Evolutionary conservation across 352 stramenopile genomes (phyloP).

Genomic region (Pythium scleroteichum): DNA sequence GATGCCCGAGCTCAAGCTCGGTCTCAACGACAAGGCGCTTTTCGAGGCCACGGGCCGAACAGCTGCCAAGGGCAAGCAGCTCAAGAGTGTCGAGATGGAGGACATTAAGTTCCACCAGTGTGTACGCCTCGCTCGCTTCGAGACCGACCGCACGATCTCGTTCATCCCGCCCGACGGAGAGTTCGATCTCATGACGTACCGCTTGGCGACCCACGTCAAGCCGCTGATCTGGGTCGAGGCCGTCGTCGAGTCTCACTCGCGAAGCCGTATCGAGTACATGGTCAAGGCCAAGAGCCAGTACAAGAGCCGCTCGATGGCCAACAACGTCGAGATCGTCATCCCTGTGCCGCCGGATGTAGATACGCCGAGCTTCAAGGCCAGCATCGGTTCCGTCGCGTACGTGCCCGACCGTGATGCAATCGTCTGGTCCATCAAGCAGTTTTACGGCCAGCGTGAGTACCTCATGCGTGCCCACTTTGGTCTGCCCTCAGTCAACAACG

Average conservation of each 20-base stretch:
- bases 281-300: conserved; percentile 98
- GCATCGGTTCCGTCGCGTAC: conserved; percentile 98
- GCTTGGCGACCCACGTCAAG: conserved; percentile 98
- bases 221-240: conserved; percentile 98
- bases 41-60: conserved; percentile 96
- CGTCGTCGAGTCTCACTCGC: conserved; percentile 97
- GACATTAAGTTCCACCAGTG: conserved; percentile 99
- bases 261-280: conserved; percentile 98
- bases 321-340: conserved; percentile 99
- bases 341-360: conserved; percentile 98
- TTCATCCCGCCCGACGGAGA: conserved; percentile 99
- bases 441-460: conserved; percentile 97
- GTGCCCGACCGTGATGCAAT: conserved; percentile 98
- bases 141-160: conserved; percentile 99
- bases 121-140: conserved; percentile 98
- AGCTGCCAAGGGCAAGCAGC: conserved; percentile 90
- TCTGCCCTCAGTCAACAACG: conserved; percentile 94
- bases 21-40: conserved; percentile 99
- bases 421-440: conserved; percentile 99
- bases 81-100: conserved; percentile 95
- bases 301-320: conserved; percentile 97
- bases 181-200: conserved; percentile 99
- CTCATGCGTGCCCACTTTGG: conserved; percentile 99
- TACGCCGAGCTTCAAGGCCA: conserved; percentile 98
- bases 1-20: conserved; percentile 99